Conservation (phyloP, 1,284 basidiomycete genomes). For the Neolentinus lepideus region DNA sequence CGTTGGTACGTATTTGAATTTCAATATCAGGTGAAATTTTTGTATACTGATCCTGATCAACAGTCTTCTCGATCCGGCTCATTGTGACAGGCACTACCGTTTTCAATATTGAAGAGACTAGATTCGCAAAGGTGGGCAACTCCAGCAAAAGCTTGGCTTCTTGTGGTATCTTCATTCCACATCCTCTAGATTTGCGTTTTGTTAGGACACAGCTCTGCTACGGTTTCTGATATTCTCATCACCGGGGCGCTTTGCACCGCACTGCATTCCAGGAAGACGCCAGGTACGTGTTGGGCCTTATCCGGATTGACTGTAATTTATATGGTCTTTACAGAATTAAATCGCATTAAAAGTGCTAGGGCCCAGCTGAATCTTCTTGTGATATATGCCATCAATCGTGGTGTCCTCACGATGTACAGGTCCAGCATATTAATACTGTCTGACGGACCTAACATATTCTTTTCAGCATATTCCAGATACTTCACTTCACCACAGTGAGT, state of each 20-base stretch:
- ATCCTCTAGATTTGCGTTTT: neutral
- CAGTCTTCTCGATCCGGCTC: too few relatives aligned
- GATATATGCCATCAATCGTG: neutral
- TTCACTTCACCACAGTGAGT: neutral
- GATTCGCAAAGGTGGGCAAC: neutral
- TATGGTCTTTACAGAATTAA: neutral
- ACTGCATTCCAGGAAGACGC: neutral
- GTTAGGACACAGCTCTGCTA: neutral
- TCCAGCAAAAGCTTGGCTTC: neutral
- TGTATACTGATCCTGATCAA: too few relatives aligned
- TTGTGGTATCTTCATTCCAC: neutral
- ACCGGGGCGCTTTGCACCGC: neutral
- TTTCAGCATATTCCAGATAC: neutral
- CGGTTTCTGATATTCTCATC: neutral
- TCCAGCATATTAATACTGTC: neutral
- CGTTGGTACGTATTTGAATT: too few relatives aligned
- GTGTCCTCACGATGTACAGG: neutral
- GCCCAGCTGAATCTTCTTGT: neutral
- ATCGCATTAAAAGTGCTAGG: neutral
- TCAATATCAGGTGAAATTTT: too few relatives aligned
- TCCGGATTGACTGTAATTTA: neutral
- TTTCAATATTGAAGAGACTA: neutral
- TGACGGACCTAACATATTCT: neutral
- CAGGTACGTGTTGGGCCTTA: neutral
- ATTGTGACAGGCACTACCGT: too few relatives aligned